Base-by-base conservation (phyloP, 768 basidiomycete species). In the Lentinus tigrinus region DNA sequence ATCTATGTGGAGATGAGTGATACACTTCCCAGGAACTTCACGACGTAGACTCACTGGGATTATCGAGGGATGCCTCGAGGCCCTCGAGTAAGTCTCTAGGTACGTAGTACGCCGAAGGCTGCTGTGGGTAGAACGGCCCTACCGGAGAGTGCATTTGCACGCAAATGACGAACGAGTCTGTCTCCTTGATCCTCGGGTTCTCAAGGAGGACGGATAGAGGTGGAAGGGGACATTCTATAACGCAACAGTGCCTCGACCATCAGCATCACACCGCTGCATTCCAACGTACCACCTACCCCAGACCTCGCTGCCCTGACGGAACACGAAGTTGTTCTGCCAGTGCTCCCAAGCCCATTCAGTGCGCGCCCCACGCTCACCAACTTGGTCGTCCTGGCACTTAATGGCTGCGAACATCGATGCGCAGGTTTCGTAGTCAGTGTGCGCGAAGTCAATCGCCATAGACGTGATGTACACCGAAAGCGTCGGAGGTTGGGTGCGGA, bases 381-480 rank as follows among this genome's bases (percentile, higher is more conserved):
- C 71, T 47, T 81, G 77, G 60, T 85, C 81, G 56, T 83, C 80
- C 62, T 84, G 80, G 46, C 81, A 84, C 65, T 85, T 88, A 58
- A 91, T 85, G 13, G 85, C 88, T 14, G 83, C 80, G 76, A 90
- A 84, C 77, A 91, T 87, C 13, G 87, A 83, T 5, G 85, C 80
- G 11, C 77, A 75, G 52, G 81, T 77, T 65, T 86, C 83, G 66
- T 83, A 85, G 50, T 85, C 81, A 3, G 77, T 73, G 53, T 85
- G 80, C 11, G 82, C 73, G 56, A 80, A 84, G 60, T 89, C 87
- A 49, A 88, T 67, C 68, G 85, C 77, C 28, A 88, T 72, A 16
- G 85, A 83, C 0, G 87, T 88, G 44, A 91, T 80, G 59, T 81
- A 90, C 5, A 91, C 75, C 2, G 83, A 85, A 14, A 91, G 75